phyloP scores from a whole-genome alignment of 129 eudicot species.

The Cynara cardunculus region DNA sequence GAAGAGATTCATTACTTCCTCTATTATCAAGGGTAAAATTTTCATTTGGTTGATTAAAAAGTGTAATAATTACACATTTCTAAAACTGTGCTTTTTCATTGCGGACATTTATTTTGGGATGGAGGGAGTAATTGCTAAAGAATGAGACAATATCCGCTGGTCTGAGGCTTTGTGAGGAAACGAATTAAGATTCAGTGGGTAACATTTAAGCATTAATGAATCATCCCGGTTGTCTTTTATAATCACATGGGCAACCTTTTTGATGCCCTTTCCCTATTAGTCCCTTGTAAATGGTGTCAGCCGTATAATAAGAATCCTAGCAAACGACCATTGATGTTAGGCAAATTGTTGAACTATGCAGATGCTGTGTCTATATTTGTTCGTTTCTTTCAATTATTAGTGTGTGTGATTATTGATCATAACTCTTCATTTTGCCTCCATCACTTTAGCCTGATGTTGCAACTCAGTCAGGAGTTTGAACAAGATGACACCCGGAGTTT shows the following conservation, averaged over 20 bases:
- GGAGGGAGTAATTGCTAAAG: not conserved
- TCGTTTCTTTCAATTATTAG: conserved; percentile 8
- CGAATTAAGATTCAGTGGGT: not conserved
- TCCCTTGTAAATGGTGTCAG: not conserved
- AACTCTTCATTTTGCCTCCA: conserved; percentile 3
- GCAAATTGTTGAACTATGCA: not conserved
- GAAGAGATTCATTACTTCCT: not conserved
- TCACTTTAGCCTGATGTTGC: conserved; percentile 54
- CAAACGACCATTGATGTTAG: not conserved
- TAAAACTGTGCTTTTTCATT: not conserved
- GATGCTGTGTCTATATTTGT: no score
- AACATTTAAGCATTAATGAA: not conserved
- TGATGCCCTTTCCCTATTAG: not conserved
- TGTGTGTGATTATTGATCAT: not conserved
- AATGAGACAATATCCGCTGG: not conserved
- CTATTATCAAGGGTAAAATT: not conserved
- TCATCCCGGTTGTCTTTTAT: not conserved
- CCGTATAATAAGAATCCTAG: not conserved
- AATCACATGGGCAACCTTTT: not conserved
- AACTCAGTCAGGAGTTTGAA: conserved; percentile 66
- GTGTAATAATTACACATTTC: not conserved
- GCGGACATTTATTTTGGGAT: not conserved
- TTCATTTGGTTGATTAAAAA: not conserved
- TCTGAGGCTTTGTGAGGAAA: not conserved
- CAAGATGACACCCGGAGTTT: conserved; percentile 63